These are phyloP conservation scores for Microsporum canis DNA, from an alignment of 2,329 filamentous ascomycete genomes.

Conservation along the genomic window DNA sequence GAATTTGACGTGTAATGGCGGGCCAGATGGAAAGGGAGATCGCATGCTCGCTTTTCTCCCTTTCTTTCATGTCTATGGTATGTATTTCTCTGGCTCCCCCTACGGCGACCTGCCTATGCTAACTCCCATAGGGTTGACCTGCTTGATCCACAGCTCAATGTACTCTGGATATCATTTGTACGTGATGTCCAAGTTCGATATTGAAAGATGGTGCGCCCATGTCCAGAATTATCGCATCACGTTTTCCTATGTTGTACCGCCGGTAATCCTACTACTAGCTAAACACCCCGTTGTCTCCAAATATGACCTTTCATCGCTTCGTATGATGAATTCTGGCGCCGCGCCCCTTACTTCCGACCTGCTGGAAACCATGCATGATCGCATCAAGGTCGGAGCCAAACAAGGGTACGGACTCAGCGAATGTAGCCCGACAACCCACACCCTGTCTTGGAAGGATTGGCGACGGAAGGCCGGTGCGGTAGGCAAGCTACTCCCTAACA, in stretches of 20 bases:
- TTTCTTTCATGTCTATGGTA: conserved; percentile 85
- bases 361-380: conserved; percentile 60
- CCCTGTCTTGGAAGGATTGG: conserved; percentile 67
- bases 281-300: conserved; percentile 68
- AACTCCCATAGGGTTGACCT: conserved; percentile 49
- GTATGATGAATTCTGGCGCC: conserved; percentile 78
- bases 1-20: conserved; percentile 48
- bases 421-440: conserved; percentile 67
- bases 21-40: conserved; percentile 53
- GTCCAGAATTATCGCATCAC: conserved; percentile 67
- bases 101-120: background rate
- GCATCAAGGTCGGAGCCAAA: conserved; percentile 70
- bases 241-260: conserved; percentile 72
- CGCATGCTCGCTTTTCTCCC: conserved; percentile 68
- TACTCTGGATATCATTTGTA: conserved; percentile 55
- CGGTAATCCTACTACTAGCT: conserved; percentile 66
- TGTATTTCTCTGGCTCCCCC: conserved; percentile 17
- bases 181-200: conserved; percentile 69
- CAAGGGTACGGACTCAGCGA: conserved; percentile 89
- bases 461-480: conserved; percentile 63
- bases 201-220: conserved; percentile 64
- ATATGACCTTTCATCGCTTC: conserved; percentile 67
- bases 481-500: conserved; percentile 65
- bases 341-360: conserved; percentile 75
- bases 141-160: conserved; percentile 57